phyloP scores from a whole-genome alignment of 257 asterid genomes.

The Lycium barbarum region DNA sequence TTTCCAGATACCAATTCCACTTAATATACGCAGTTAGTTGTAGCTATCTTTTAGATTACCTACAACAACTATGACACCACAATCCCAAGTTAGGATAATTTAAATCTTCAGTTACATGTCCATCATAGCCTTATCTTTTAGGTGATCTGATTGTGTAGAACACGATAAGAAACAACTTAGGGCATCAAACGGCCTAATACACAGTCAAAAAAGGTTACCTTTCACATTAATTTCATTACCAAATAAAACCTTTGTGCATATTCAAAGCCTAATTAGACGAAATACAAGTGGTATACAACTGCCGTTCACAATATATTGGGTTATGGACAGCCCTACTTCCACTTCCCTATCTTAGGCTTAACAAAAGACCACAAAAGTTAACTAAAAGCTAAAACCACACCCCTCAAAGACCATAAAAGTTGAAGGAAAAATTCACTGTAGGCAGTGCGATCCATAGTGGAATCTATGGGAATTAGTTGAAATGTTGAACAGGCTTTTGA shows the following conservation, averaged over 20 bases:
- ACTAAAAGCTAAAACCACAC: background rate
- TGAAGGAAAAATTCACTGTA: background rate
- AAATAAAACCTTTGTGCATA: background rate
- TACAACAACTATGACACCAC: no score
- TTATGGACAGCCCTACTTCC: background rate
- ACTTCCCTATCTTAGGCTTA: background rate
- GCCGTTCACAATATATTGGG: background rate
- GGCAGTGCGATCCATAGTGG: background rate
- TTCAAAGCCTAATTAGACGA: background rate
- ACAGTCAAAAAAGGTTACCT: background rate
- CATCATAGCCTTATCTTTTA: background rate
- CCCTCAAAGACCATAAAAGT: background rate
- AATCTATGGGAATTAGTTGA: background rate
- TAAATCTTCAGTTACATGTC: background rate
- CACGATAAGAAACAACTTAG: background rate
- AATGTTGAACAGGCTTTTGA: no score
- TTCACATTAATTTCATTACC: background rate
- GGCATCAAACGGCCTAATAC: no score
- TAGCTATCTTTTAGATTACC: no score
- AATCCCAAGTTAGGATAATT: no score
- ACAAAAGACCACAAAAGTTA: background rate
- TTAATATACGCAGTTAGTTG: no score
- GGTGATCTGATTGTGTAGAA: background rate
- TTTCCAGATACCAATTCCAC: no score
- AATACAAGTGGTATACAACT: background rate